Conservation (phyloP, 352 stramenopile species). For the Phytopythium chamaehyphon region DNA sequence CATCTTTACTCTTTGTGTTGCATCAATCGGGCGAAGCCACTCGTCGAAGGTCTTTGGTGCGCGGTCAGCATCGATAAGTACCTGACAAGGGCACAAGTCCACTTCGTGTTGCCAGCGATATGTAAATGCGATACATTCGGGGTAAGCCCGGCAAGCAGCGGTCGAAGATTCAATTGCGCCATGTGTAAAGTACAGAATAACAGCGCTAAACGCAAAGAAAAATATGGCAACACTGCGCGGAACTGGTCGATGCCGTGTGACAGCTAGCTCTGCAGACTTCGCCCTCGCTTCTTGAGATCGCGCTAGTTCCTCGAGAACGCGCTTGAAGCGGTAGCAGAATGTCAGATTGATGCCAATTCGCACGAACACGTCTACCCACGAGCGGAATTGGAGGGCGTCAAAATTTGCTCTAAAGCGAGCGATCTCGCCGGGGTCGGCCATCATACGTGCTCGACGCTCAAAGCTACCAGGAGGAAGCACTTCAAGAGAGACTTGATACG, state of each 20-base stretch:
- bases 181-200: conserved; percentile 10
- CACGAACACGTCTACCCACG: conserved; percentile 19
- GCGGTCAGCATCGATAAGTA: conserved; percentile 25
- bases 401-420: conserved; percentile 23
- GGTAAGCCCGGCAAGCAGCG: conserved; percentile 11
- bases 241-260: conserved; percentile 8
- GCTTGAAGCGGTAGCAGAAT: conserved; percentile 37
- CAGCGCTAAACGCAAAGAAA: conserved; percentile 12
- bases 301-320: conserved; percentile 23
- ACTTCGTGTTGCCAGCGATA: conserved; percentile 12
- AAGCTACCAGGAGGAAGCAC: conserved; percentile 23
- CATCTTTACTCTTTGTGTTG: conserved; percentile 16
- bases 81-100: conserved; percentile 27
- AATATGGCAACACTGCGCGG: conserved; percentile 13
- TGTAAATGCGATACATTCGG: conserved; percentile 23
- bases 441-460: conserved; percentile 24
- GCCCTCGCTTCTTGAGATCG: background rate
- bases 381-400: conserved; percentile 30
- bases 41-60: conserved; percentile 17
- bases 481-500: conserved; percentile 19
- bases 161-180: conserved; percentile 10
- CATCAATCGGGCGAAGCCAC: conserved; percentile 18
- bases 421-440: conserved; percentile 22
- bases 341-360: conserved; percentile 30
- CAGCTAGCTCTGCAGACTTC: background rate